Percentiles rank a stretch among this genome's conserved stretches.
phyloP scores from a whole-genome alignment of 1,284 basidiomycete genomes.

The Porodaedalea pini region DNA sequence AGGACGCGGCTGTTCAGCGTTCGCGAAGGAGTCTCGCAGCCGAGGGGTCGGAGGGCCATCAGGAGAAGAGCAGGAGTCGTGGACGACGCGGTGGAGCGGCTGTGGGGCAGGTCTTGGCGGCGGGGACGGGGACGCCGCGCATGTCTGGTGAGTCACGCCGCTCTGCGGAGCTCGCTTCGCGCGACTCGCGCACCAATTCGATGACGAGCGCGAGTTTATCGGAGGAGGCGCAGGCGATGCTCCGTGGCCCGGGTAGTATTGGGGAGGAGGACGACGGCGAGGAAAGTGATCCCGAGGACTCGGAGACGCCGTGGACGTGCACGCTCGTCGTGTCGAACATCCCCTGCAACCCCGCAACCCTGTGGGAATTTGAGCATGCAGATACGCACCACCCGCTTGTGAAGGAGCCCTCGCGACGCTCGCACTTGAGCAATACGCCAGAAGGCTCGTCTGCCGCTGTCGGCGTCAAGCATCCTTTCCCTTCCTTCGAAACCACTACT shows the following conservation, averaged over 20 bases:
- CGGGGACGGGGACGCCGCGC: neutral
- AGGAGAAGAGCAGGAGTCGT: slow-evolving; percentile 1
- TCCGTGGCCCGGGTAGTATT: slow-evolving; percentile 23
- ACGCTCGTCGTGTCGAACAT: slow-evolving; percentile 49
- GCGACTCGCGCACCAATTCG: slow-evolving; percentile 12
- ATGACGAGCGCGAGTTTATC: slow-evolving; percentile 8
- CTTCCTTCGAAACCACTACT: too few relatives aligned
- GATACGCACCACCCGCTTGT: slow-evolving; percentile 21
- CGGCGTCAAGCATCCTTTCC: neutral
- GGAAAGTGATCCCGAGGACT: slow-evolving; percentile 91
- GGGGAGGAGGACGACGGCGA: slow-evolving; percentile 48
- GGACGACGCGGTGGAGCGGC: too few relatives aligned
- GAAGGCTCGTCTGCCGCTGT: neutral
- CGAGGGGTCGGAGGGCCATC: neutral
- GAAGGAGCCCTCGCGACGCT: neutral
- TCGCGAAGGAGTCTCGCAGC: neutral
- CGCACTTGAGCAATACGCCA: neutral
- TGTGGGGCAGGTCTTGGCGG: neutral
- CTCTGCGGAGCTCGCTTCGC: slow-evolving; percentile 1
- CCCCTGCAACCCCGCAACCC: neutral
- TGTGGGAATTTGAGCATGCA: slow-evolving; percentile 14
- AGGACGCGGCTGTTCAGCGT: neutral
- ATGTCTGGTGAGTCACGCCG: slow-evolving; percentile 11
- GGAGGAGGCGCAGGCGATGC: slow-evolving; percentile 12
- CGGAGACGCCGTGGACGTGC: slow-evolving; percentile 93